phyloP scores from a whole-genome alignment of 1,284 basidiomycete species.

The Lentinus polychrous region DNA sequence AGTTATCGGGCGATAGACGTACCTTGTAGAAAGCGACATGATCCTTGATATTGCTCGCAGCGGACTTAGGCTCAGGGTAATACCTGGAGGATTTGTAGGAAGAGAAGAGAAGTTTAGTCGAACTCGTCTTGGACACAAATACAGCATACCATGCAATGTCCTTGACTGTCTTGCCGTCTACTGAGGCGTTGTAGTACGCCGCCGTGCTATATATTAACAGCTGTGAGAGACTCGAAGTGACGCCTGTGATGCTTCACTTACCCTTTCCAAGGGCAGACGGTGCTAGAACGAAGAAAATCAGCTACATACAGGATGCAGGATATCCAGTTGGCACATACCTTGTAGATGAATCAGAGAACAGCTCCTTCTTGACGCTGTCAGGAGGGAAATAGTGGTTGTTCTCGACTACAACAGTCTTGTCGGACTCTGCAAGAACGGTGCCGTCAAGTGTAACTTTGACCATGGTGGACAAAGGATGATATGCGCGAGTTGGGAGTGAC shows the following conservation, averaged over 20 bases:
- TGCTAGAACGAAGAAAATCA: constrained; percentile 26
- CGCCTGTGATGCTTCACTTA: constrained; percentile 20
- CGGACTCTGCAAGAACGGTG: constrained; percentile 48
- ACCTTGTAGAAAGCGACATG: constrained; percentile 68
- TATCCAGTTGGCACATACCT: constrained; percentile 27
- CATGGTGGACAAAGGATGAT: constrained; percentile 24
- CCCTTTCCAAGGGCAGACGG: constrained; percentile 63
- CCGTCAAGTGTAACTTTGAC: constrained; percentile 45
- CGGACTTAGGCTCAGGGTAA: constrained; percentile 46
- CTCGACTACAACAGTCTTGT: constrained; percentile 48
- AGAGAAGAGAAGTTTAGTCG: no score
- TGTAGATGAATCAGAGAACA: constrained; percentile 43
- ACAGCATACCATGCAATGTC: constrained; percentile 55
- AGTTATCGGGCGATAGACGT: constrained; percentile 3
- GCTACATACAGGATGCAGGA: neutral
- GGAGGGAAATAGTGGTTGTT: constrained; percentile 67
- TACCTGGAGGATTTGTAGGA: constrained; percentile 37
- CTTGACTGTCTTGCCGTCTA: constrained; percentile 39
- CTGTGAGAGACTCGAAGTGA: neutral
- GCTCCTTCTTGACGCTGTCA: constrained; percentile 33
- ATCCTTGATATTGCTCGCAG: constrained; percentile 48
- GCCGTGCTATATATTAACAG: constrained; percentile 37
- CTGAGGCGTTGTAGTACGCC: constrained; percentile 49
- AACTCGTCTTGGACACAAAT: neutral
- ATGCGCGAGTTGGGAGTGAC: no score